phyloP scores from a whole-genome alignment of 73 alveolate species.

The Uronychia setigera region DNA sequence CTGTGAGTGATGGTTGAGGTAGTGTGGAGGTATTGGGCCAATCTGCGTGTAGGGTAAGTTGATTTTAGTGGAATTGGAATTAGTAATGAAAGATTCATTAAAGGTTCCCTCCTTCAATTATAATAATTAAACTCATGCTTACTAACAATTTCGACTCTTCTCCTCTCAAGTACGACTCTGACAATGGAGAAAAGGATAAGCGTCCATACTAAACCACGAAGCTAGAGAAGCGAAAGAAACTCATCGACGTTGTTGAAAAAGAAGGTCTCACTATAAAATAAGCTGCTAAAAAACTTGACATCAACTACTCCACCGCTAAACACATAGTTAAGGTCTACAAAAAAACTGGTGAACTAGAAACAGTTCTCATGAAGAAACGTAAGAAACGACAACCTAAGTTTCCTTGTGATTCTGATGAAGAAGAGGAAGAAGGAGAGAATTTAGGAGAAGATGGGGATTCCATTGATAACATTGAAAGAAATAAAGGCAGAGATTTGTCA shows the following conservation, averaged over 20 bases:
- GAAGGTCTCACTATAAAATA: slow-evolving; percentile 45
- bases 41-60: no score
- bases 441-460: neutral
- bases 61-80: no score
- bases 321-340: slow-evolving; percentile 30
- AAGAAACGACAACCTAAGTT: neutral
- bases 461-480: neutral
- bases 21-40: no score
- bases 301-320: slow-evolving; percentile 39
- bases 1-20: no score
- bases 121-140: no score
- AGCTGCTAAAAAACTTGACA: slow-evolving; percentile 37
- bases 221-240: slow-evolving; percentile 19
- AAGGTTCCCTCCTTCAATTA: no score
- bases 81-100: no score
- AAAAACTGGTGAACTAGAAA: slow-evolving; percentile 24
- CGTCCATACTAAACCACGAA: no score
- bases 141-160: no score
- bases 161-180: no score
- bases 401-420: neutral
- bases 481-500: no score
- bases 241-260: slow-evolving; percentile 23
- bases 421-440: neutral
- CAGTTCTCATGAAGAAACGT: slow-evolving; percentile 13
- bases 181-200: no score